Conservation (phyloP, 2,329 filamentous ascomycete species). For the Colletotrichum liaoningense region DNA sequence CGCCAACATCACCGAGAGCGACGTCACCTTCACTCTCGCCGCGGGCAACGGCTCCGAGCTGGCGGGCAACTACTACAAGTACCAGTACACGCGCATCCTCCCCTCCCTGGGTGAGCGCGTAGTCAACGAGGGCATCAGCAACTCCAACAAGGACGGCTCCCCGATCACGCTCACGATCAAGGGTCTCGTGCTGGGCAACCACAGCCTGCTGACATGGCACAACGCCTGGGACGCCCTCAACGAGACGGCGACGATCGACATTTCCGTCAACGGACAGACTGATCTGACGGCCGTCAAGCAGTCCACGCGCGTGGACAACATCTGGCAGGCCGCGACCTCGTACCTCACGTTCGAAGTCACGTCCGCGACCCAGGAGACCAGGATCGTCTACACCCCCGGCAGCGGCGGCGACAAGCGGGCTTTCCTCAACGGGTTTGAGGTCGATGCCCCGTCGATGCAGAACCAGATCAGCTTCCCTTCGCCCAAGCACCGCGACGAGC, state of each 20-base stretch:
- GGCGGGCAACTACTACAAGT: slow-evolving; percentile 42
- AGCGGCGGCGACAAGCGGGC: slow-evolving; percentile 37
- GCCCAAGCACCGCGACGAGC: slow-evolving; percentile 44
- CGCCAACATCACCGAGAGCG: slow-evolving; percentile 17
- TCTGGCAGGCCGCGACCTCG: slow-evolving; percentile 44
- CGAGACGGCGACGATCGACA: slow-evolving; percentile 37
- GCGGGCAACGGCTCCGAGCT: slow-evolving; percentile 34
- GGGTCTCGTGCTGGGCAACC: slow-evolving; percentile 42
- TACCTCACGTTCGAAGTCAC: slow-evolving; percentile 41
- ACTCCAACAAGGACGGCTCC: slow-evolving; percentile 37
- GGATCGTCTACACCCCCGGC: slow-evolving; percentile 40
- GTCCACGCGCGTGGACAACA: slow-evolving; percentile 43
- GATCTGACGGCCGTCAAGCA: slow-evolving; percentile 33
- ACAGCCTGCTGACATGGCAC: slow-evolving; percentile 44
- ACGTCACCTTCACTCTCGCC: slow-evolving; percentile 20
- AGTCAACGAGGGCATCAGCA: slow-evolving; percentile 43
- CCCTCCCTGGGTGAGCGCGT: slow-evolving; percentile 44
- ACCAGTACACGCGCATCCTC: slow-evolving; percentile 40
- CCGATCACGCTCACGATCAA: slow-evolving; percentile 42
- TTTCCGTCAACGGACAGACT: slow-evolving; percentile 41
- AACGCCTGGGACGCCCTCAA: slow-evolving; percentile 44
- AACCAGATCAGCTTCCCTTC: slow-evolving; percentile 43
- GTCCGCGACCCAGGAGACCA: slow-evolving; percentile 37
- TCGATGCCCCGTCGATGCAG: slow-evolving; percentile 40
- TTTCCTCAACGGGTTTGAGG: slow-evolving; percentile 46